Conservation (phyloP, 73 alveolate species). For the Paramecium sexaurelia region DNA sequence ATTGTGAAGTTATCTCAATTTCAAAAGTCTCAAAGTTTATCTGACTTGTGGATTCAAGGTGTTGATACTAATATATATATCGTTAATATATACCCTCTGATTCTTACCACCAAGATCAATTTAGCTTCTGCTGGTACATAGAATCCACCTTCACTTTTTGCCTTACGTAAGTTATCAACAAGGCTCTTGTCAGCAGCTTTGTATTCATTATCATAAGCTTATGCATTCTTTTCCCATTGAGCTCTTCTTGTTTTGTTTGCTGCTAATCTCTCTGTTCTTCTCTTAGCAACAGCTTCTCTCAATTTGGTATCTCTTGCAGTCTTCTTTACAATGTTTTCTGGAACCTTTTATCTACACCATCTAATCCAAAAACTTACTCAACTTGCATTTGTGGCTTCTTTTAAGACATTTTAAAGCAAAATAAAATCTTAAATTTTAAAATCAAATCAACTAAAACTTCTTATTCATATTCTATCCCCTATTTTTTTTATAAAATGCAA, state of each 20-base stretch:
- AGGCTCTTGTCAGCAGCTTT: conserved; percentile 61
- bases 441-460: conserved; percentile 5
- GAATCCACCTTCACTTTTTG: conserved; percentile 66
- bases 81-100: conserved; percentile 74
- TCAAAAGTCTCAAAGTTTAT: conserved; percentile 86
- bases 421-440: conserved; percentile 47
- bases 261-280: conserved; percentile 58
- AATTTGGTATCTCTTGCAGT: conserved; percentile 63
- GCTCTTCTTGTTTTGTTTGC: conserved; percentile 62
- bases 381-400: conserved; percentile 30
- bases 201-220: conserved; percentile 64
- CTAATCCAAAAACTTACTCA: conserved; percentile 10
- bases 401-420: not conserved
- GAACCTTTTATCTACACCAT: conserved; percentile 57
- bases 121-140: conserved; percentile 72
- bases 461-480: not conserved
- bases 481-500: not conserved
- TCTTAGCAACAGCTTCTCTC: conserved; percentile 58
- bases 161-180: conserved; percentile 66
- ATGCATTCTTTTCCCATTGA: conserved; percentile 58
- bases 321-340: conserved; percentile 42
- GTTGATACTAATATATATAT: conserved; percentile 73
- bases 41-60: conserved; percentile 87
- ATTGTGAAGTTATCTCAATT: conserved; percentile 94
- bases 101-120: conserved; percentile 67